Base-by-base conservation (phyloP, 1,284 basidiomycete genomes). In the Dichomitus squalens region DNA sequence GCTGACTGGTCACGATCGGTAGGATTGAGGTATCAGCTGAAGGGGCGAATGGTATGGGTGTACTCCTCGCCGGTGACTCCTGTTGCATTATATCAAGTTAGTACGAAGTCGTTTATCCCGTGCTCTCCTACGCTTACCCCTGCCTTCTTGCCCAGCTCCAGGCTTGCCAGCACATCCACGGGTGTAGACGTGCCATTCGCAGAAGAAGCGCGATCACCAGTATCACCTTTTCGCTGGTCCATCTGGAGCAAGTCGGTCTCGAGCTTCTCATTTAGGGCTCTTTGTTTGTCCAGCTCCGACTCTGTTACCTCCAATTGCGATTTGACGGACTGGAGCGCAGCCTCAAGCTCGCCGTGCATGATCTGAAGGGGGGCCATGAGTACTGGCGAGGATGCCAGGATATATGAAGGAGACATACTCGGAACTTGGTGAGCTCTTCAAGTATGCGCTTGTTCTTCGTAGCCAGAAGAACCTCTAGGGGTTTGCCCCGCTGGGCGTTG, bases 1-100 rank as follows among this genome's bases (percentile, higher is more conserved):
- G 83, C 72, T 99, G 97, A 63, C 91, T 92, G 0, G 96, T 98
- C 36, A 99, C 96, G 64, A 99, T 98, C 0, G 95, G 95, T 14
- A 98, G 74, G 65, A 97, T 97, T 0, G 93, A 95, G 0, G 90
- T 92, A 67, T 97, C 95, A 4, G 90, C 88, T 4, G 88, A 85
- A 0, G 88, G 77, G 0, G 83, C 79, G 64, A 90, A 92, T 1
- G 85, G 85, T 70, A 90, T 85, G 0, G 87, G 83, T 3, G 85
- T 85, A 40, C 75, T 76, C 56, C 83, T 76, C 25, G 77, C 72
- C 5, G 77, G 75, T 50, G 75, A 69, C 52, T 80, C 79, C 79
- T 83, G 20, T 29, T 7, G 47, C n/a, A 39, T 31, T 52, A 40
- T 18, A 12, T 16, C 18, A 7, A 4, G 20, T 41, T 5, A 21